These are phyloP conservation scores for Podaxis mareebaensis DNA, from an alignment of 768 basidiomycete species.

Conservation along the genomic window DNA sequence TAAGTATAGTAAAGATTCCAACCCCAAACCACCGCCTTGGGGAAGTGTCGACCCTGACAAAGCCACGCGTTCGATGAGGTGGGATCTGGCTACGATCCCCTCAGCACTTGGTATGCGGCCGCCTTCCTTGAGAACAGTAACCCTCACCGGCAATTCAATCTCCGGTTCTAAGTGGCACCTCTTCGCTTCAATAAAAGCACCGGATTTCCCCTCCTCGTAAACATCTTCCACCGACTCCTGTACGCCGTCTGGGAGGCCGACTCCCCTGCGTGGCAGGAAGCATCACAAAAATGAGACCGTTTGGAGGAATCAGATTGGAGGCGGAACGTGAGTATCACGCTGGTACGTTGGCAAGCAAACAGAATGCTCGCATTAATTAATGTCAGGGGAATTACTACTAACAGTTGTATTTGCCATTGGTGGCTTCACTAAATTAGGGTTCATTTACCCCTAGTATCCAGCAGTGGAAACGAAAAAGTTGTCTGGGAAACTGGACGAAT, in stretches of 20 bases:
- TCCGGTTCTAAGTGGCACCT: background rate
- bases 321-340: background rate
- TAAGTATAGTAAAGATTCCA: background rate
- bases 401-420: too few relatives aligned
- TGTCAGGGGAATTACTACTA: too few relatives aligned
- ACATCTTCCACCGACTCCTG: background rate
- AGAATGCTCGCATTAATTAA: too few relatives aligned
- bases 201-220: background rate
- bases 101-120: background rate
- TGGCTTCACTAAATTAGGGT: too few relatives aligned
- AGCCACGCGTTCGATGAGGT: conserved; percentile 1
- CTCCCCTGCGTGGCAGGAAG: background rate
- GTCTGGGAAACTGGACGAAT: too few relatives aligned
- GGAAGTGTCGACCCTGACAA: background rate
- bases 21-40: background rate
- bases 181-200: background rate
- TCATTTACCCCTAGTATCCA: too few relatives aligned
- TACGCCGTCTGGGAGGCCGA: background rate
- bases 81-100: background rate
- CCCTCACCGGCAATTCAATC: background rate
- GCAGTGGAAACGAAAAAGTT: too few relatives aligned
- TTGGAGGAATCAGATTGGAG: background rate
- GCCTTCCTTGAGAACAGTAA: background rate
- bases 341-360: background rate
- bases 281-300: background rate